Evolutionary conservation across 208 protist species (phyloP), one percentile per base, ranked within the genome.

Genomic region (Leishmania braziliensis): DNA sequence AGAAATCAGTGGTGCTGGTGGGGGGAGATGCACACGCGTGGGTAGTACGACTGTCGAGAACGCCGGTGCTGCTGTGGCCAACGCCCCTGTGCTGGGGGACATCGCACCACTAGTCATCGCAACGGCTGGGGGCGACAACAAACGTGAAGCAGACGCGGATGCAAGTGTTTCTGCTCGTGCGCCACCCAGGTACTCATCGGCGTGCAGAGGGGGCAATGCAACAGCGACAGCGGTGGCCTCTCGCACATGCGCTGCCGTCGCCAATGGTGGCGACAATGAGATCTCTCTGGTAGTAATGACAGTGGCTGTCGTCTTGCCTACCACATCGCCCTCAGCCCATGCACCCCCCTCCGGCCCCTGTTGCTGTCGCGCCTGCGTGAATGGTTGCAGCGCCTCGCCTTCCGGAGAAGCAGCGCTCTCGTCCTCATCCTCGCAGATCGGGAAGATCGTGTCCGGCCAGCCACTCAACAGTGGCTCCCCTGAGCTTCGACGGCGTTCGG

Each of bases 361-460:
- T 26, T 51, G 69, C 39, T 6, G 9, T 29, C 4, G 50, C 29
- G 18, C 33, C 53, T 43, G 72, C n/a, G 8, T 62, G 33, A 36
- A 76, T 58, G 51, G 39, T 26, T 26, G 14, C 29, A 62, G 18
- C 29, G 2, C 72, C 29, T 26, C 51, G 51, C 14, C 12, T 48
- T 76, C n/a, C 16, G 36, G 16, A 18, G 51, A 14, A 50, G 51
- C 51, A 10, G 23, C 46, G 10, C 1, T 16, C 33, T 60, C 53
- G 3, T 16, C 26, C 8, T 77, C 56, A 12, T 77, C 56, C 39
- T 62, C 50, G 56, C 23, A 51, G 3, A 16, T 6, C 12, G 56
- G 51, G 56, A 68, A 77, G 36, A 77, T 36, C 56, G 4, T 23
- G 18, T 65, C 74, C 36, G 74, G 48, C 74, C 74, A 68, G 3